Base-by-base conservation (phyloP, 352 stramenopile genomes). In the Pythium insidiosum region DNA sequence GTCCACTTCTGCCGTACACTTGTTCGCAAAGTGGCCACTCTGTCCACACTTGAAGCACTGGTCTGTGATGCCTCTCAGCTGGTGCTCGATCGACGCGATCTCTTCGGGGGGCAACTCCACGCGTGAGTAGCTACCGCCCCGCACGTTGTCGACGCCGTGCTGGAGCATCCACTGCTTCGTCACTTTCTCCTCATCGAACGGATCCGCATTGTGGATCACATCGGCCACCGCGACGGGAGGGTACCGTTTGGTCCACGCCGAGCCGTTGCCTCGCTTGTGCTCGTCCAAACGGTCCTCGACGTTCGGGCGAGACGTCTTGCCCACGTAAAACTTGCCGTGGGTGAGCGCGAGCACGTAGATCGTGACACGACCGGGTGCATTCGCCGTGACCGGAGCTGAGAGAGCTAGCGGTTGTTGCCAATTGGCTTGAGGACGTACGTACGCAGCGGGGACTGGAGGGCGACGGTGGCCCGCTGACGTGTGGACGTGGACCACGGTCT, bases 111-210 rank as follows among this genome's bases (percentile, higher is more conserved):
- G 22, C 23, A 51, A 43, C 33, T 51, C 43, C 22, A 51, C 33
- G 6, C 33, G 23, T 22, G 42, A 49, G 38, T 53, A 53, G 37
- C 37, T 40, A 13, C 47, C 47, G n/a, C 37, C 37, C 28, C 37
- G 47, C 24, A 55, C 47, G 35, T 55, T 55, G 25, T 21, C 41
- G 18, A 55, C 36, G 21, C 47, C 47, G 34, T 55, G 26, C 38
- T 49, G 19, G 38, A 49, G 47, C 47, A 55, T 55, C 30, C 41
- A 55, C 39, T 49, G 33, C 35, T 55, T 55, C 4, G 47, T 55
- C 13, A 49, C 34, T 41, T 55, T 55, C 16, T 55, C 47, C 34
- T 55, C 47, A 41, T 55, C 47, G 20, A 55, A 55, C 16, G 28
- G 47, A 55, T 47, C 41, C 25, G 35, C 35, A 43, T 55, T 55